These are phyloP conservation scores for Coemansia sp. DNA, from an alignment of 192 early-diverging fungal genomes.

Conservation along the genomic window DNA sequence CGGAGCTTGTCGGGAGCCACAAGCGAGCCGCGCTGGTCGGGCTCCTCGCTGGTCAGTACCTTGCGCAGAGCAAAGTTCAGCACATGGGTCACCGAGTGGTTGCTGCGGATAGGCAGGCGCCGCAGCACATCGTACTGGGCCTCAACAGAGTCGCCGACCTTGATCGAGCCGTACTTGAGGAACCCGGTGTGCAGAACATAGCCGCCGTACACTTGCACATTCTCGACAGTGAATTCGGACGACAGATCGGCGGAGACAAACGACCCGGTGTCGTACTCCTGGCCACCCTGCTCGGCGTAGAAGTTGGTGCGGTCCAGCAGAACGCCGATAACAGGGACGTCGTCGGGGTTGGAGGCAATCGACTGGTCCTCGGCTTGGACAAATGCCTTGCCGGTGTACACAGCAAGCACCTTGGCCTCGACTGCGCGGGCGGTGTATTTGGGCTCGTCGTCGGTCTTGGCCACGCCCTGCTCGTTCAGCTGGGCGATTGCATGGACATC, in stretches of 20 bases:
- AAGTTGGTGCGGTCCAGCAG: constrained; percentile 95
- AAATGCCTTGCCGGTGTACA: constrained; percentile 57
- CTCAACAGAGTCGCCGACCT: constrained; percentile 68
- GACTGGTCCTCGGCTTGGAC: constrained; percentile 45
- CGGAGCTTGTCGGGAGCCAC: constrained; percentile 95
- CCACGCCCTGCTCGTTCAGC: constrained; percentile 74
- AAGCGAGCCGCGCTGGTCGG: constrained; percentile 94
- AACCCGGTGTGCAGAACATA: constrained; percentile 96
- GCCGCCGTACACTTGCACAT: constrained; percentile 90
- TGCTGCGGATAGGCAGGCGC: constrained; percentile 87
- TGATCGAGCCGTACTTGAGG: constrained; percentile 83
- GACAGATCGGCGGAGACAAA: constrained; percentile 80
- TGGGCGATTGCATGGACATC: constrained; percentile 92
- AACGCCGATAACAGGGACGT: constrained; percentile 77
- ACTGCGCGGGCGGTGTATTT: constrained; percentile 80
- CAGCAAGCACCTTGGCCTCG: constrained; percentile 74
- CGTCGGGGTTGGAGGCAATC: constrained; percentile 45
- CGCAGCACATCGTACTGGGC: constrained; percentile 87
- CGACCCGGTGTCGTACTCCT: constrained; percentile 89
- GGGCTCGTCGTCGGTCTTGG: constrained; percentile 79
- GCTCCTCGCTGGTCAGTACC: constrained; percentile 69
- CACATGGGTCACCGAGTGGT: constrained; percentile 96
- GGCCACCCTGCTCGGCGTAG: constrained; percentile 97
- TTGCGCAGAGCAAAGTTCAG: constrained; percentile 92
- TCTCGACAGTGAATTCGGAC: constrained; percentile 87